Percentiles rank a stretch among this genome's conserved stretches.
Evolutionary conservation across 2,329 filamentous ascomycete species (phyloP).

Genomic region (Penicillium nordicum): DNA sequence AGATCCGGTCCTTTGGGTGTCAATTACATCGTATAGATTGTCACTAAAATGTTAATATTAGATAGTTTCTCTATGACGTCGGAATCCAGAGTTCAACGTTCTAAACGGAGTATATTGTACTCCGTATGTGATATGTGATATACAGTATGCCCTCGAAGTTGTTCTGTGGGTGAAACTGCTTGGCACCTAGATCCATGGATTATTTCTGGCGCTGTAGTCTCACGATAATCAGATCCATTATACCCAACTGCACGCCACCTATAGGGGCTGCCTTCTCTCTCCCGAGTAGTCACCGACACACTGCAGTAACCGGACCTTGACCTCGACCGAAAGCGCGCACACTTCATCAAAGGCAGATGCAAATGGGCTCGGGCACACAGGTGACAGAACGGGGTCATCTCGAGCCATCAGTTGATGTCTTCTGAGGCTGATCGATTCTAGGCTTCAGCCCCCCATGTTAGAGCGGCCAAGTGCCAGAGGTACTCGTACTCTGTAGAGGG

Average conservation of each 20-base stretch:
- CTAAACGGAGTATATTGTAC: background rate
- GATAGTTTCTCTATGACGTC: background rate
- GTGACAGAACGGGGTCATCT: conserved; percentile 5
- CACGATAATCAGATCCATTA: background rate
- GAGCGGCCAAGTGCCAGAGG: background rate
- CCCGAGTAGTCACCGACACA: background rate
- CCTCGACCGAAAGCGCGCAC: background rate
- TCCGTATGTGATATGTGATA: background rate
- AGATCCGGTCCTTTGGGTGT: background rate
- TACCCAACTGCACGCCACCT: background rate
- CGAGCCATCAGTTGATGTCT: conserved; percentile 6
- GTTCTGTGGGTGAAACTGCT: background rate
- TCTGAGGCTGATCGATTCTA: conserved; percentile 8
- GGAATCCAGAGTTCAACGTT: background rate
- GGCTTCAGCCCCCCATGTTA: conserved; percentile 1
- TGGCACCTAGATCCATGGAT: conserved; percentile 2
- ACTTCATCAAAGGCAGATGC: background rate
- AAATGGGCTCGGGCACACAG: background rate
- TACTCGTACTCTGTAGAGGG: background rate
- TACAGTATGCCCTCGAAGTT: background rate
- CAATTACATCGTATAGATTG: background rate
- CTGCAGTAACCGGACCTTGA: background rate
- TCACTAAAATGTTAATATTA: background rate
- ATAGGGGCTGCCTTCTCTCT: conserved; percentile 2
- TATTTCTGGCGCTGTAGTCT: background rate